These are phyloP conservation scores for Candida ovalis DNA, from an alignment of 805 yeast species.

Conservation along the genomic window DNA sequence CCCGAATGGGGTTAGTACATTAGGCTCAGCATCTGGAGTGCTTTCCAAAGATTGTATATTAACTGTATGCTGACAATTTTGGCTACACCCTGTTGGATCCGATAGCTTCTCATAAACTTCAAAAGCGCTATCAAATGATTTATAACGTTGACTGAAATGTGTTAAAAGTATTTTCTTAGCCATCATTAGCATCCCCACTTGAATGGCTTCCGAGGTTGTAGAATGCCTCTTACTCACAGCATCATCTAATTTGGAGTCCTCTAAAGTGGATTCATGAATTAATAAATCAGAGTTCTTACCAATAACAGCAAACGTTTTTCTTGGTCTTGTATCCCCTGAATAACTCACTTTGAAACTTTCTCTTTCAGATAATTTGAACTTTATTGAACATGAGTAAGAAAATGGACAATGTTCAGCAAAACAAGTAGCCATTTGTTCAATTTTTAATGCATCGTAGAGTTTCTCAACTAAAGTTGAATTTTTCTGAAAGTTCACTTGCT, in stretches of 20 bases:
- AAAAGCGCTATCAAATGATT: conserved; percentile 38
- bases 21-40: not conserved
- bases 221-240: conserved; percentile 83
- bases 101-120: conserved; percentile 23
- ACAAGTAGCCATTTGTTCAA: conserved; percentile 51
- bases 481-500: not conserved
- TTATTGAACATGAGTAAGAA: conserved; percentile 67
- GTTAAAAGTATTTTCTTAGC: conserved; percentile 73
- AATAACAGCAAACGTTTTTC: conserved; percentile 50
- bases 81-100: conserved; percentile 8
- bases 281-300: conserved; percentile 69
- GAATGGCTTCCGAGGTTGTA: conserved; percentile 83
- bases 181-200: conserved; percentile 64
- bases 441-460: conserved; percentile 40
- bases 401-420: conserved; percentile 81
- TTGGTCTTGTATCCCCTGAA: conserved; percentile 95
- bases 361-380: conserved; percentile 33
- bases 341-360: conserved; percentile 66
- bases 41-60: not conserved
- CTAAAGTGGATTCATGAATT: conserved; percentile 92
- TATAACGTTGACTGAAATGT: conserved; percentile 90
- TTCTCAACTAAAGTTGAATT: conserved; percentile 7
- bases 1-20: not conserved
- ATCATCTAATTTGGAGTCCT: conserved; percentile 69
- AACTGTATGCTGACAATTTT: not conserved